Conservation (phyloP, 768 basidiomycete genomes). For the Sporobolomyces roseus region DNA sequence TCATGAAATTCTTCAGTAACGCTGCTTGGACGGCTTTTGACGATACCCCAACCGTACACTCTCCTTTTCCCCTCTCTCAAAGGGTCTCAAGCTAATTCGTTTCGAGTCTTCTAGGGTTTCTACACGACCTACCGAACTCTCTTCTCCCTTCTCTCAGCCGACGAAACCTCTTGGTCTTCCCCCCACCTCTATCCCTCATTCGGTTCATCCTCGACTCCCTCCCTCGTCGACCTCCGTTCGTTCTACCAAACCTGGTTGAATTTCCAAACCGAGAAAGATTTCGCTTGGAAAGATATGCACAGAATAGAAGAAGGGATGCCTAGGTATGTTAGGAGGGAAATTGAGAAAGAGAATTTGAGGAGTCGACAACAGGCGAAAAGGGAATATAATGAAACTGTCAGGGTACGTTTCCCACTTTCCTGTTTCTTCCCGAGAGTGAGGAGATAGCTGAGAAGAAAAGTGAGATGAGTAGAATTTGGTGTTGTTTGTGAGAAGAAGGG, state of each 20-base stretch:
- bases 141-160: constrained; percentile 73
- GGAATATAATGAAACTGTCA: constrained; percentile 88
- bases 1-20: constrained; percentile 78
- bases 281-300: constrained; percentile 82
- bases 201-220: constrained; percentile 51
- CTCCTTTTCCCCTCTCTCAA: no score
- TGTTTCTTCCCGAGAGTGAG: neutral
- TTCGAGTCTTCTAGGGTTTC: constrained; percentile 67
- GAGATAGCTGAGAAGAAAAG: constrained; percentile 26
- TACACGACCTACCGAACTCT: constrained; percentile 83
- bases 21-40: constrained; percentile 64
- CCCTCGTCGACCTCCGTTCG: constrained; percentile 58
- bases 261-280: constrained; percentile 81
- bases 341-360: constrained; percentile 96
- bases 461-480: constrained; percentile 66
- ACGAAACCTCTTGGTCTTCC: constrained; percentile 52
- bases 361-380: constrained; percentile 76
- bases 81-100: neutral
- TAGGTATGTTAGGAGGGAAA: constrained; percentile 74
- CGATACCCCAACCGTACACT: constrained; percentile 60
- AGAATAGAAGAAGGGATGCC: constrained; percentile 80
- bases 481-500: constrained; percentile 52
- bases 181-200: constrained; percentile 70
- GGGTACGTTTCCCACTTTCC: constrained; percentile 56
- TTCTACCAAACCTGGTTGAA: constrained; percentile 65